Evolutionary conservation across 2,329 filamentous ascomycete genomes (phyloP).

Genomic region (Penicillium glabrum): DNA sequence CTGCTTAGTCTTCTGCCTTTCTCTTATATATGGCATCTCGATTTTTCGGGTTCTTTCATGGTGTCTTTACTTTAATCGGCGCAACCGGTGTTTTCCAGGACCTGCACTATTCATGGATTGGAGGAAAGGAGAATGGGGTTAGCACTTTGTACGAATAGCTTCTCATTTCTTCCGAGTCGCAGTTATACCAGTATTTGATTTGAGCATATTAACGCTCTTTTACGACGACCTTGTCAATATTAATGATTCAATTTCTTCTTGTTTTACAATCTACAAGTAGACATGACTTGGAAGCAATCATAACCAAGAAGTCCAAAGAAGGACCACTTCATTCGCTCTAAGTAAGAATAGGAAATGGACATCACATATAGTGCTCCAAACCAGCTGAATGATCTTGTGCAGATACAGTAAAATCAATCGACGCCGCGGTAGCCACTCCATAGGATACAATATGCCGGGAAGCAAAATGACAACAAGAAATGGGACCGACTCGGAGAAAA

Average conservation of each 20-base stretch:
- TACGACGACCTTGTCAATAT: slow-evolving; percentile 13
- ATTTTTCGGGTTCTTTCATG: neutral
- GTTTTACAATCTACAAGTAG: neutral
- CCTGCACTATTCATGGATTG: neutral
- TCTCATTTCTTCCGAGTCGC: neutral
- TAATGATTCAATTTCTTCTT: neutral
- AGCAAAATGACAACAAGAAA: slow-evolving; percentile 8
- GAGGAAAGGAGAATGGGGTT: slow-evolving; percentile 7
- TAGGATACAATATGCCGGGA: slow-evolving; percentile 29
- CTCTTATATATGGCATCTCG: neutral
- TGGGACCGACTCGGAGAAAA: neutral
- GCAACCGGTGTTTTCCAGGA: slow-evolving; percentile 1
- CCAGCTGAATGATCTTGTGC: slow-evolving; percentile 19
- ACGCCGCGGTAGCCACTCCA: slow-evolving; percentile 23
- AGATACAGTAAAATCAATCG: slow-evolving; percentile 18
- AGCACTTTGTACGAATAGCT: slow-evolving; percentile 18
- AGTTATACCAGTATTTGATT: neutral
- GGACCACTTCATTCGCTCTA: slow-evolving; percentile 18
- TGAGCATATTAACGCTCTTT: neutral
- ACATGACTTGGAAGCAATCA: neutral
- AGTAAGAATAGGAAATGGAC: slow-evolving; percentile 4
- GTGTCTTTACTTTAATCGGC: neutral
- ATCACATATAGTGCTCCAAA: slow-evolving; percentile 13
- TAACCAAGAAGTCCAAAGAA: neutral
- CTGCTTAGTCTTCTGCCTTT: slow-evolving; percentile 5